A percentile compares a stretch with the other conserved stretches of the same genome.
phyloP scores from a whole-genome alignment of 306 rosid genomes.

The Ormosia emarginata region DNA sequence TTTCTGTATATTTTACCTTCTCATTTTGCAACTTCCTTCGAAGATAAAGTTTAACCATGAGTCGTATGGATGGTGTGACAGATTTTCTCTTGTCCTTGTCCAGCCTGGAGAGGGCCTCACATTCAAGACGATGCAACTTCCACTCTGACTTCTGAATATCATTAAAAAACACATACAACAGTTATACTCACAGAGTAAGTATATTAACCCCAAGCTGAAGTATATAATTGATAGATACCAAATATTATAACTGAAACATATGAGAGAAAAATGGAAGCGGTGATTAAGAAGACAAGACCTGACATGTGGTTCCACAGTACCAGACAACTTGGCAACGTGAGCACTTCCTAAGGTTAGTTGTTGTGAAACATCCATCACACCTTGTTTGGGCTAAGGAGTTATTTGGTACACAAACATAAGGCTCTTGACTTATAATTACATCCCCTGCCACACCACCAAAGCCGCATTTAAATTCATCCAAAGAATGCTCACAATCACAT shows the following conservation, averaged over 20 bases:
- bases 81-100: slow-evolving; percentile 50
- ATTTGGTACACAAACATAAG: slow-evolving; percentile 68
- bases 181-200: background rate
- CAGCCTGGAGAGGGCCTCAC: slow-evolving; percentile 65
- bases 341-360: slow-evolving; percentile 61
- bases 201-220: too few relatives aligned
- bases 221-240: too few relatives aligned
- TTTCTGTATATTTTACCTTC: slow-evolving; percentile 42
- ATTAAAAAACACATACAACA: background rate
- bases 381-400: slow-evolving; percentile 43
- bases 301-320: slow-evolving; percentile 66
- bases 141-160: slow-evolving; percentile 68
- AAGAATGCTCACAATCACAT: too few relatives aligned
- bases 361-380: slow-evolving; percentile 65
- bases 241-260: background rate
- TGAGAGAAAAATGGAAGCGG: background rate
- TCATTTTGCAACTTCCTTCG: slow-evolving; percentile 69
- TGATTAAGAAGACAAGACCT: slow-evolving; percentile 31
- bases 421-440: slow-evolving; percentile 67
- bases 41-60: slow-evolving; percentile 75
- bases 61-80: slow-evolving; percentile 80
- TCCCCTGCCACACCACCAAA: slow-evolving; percentile 53
- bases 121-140: slow-evolving; percentile 92
- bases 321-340: slow-evolving; percentile 58
- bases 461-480: background rate